Evolutionary conservation across 2,329 filamentous ascomycete species (phyloP).

Genomic region (Pseudogymnoascus sp.): DNA sequence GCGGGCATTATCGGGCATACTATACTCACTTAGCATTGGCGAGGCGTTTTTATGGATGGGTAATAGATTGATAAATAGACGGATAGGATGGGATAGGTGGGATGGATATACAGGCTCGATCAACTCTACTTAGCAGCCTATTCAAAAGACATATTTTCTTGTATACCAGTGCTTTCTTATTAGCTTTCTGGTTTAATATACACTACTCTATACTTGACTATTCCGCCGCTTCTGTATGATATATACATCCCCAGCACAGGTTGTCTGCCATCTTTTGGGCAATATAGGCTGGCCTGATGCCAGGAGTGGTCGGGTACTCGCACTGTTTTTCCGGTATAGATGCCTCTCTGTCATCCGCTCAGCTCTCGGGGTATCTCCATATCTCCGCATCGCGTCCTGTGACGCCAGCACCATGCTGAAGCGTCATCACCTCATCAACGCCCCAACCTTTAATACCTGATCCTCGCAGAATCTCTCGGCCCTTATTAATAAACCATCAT

Average conservation of each 20-base stretch:
- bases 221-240: not conserved
- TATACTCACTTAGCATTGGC: not conserved
- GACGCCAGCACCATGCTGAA: not conserved
- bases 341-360: not conserved
- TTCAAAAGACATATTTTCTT: not conserved
- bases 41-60: not conserved
- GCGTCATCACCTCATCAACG: not conserved
- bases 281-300: not conserved
- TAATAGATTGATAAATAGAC: not conserved
- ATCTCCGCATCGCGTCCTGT: not conserved
- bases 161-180: not conserved
- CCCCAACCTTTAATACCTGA: not conserved
- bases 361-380: not conserved
- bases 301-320: not conserved
- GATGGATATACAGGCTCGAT: not conserved
- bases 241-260: not conserved
- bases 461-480: not conserved
- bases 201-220: not conserved
- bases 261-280: not conserved
- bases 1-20: not conserved
- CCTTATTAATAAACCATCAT: not conserved
- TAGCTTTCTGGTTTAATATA: not conserved
- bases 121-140: not conserved
- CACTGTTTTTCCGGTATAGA: not conserved
- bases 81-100: not conserved